Conservation (phyloP, 176 grass and related monocot genomes). For the Metroxylon sagu region DNA sequence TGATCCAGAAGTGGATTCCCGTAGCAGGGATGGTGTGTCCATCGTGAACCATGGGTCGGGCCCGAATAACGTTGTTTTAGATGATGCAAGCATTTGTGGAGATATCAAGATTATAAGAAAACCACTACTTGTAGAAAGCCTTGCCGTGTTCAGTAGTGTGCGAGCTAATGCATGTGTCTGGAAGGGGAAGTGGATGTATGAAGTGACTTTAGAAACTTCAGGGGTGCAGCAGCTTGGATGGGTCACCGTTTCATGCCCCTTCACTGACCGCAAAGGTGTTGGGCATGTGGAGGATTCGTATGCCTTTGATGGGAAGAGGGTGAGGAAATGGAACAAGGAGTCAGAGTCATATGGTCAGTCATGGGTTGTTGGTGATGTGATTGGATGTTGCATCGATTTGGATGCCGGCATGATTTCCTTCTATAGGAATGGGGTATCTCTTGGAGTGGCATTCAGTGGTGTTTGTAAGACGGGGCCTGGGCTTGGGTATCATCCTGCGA, state of each 20-base stretch:
- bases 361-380: slow-evolving; percentile 75
- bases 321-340: slow-evolving; percentile 80
- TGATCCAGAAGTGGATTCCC: slow-evolving; percentile 11
- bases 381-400: slow-evolving; percentile 73
- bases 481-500: slow-evolving; percentile 65
- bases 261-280: slow-evolving; percentile 74
- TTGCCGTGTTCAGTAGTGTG: slow-evolving; percentile 56
- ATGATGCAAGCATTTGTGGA: slow-evolving; percentile 51
- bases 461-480: slow-evolving; percentile 25
- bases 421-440: slow-evolving; percentile 59
- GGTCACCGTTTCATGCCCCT: slow-evolving; percentile 48
- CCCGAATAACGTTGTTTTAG: slow-evolving; percentile 37
- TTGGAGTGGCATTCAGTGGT: slow-evolving; percentile 65
- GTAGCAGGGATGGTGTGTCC: slow-evolving; percentile 11
- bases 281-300: slow-evolving; percentile 79
- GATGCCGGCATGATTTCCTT: slow-evolving; percentile 55
- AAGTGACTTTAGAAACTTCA: slow-evolving; percentile 65
- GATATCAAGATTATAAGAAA: slow-evolving; percentile 52
- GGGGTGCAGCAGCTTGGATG: slow-evolving; percentile 85
- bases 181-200: slow-evolving; percentile 91
- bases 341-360: slow-evolving; percentile 54
- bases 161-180: slow-evolving; percentile 48
- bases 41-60: slow-evolving; percentile 30
- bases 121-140: slow-evolving; percentile 63
- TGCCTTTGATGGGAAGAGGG: slow-evolving; percentile 63